phyloP scores from a whole-genome alignment of 2,329 filamentous ascomycete genomes.

The Penicillium sumatraense region DNA sequence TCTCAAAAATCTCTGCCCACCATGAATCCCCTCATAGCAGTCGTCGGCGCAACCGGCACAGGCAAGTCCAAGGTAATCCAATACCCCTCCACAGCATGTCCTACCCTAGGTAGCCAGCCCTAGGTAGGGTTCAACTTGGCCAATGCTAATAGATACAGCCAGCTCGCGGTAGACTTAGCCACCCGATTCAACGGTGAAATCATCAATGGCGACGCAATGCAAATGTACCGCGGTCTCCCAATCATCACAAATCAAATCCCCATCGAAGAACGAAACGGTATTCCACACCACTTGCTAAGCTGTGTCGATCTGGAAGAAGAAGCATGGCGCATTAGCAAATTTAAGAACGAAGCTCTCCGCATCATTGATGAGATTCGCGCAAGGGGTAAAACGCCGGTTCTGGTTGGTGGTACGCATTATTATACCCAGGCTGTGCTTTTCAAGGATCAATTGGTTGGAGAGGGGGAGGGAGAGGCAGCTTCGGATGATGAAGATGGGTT shows the following conservation, averaged over 20 bases:
- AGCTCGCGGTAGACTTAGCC: conserved; percentile 91
- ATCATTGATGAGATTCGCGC: conserved; percentile 77
- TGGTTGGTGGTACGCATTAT: conserved; percentile 95
- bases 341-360: conserved; percentile 69
- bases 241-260: conserved; percentile 96
- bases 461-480: no score
- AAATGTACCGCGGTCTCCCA: conserved; percentile 88
- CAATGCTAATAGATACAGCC: conserved; percentile 34
- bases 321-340: conserved; percentile 81
- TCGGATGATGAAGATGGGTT: conserved; percentile 30
- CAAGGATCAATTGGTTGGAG: conserved; percentile 66
- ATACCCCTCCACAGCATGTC: not conserved
- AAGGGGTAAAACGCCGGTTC: conserved; percentile 80
- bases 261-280: conserved; percentile 70
- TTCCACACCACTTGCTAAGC: conserved; percentile 87
- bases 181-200: conserved; percentile 85
- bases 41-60: conserved; percentile 89
- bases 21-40: conserved; percentile 70
- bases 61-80: conserved; percentile 81
- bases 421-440: conserved; percentile 91
- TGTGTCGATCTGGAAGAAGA: conserved; percentile 75
- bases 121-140: not conserved
- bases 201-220: conserved; percentile 98
- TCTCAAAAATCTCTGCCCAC: conserved; percentile 19
- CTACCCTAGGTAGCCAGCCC: not conserved